phyloP scores from a whole-genome alignment of 768 basidiomycete species.

The Tephrocybe sp. region DNA sequence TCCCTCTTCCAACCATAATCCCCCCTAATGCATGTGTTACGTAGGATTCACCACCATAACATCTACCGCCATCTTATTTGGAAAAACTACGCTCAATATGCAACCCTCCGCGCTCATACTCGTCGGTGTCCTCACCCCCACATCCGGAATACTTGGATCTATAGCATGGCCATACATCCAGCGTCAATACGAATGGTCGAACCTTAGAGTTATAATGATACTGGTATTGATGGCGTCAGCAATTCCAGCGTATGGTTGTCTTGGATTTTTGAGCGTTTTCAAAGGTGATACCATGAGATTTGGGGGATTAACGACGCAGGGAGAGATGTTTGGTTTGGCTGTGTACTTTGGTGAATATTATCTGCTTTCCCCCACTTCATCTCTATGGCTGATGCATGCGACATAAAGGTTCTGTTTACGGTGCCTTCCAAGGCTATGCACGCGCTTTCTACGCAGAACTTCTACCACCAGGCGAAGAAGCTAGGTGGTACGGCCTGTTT shows the following conservation, averaged over 20 bases:
- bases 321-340: conserved; percentile 84
- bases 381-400: background rate
- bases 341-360: conserved; percentile 69
- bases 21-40: background rate
- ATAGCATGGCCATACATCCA: conserved; percentile 80
- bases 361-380: background rate
- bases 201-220: conserved; percentile 60
- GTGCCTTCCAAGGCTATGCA: conserved; percentile 90
- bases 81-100: conserved; percentile 86
- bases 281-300: conserved; percentile 42
- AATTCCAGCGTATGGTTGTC: conserved; percentile 78
- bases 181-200: conserved; percentile 58
- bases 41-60: conserved; percentile 90
- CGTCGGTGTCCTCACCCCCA: conserved; percentile 75
- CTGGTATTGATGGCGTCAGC: conserved; percentile 65
- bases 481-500: conserved; percentile 84
- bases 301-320: conserved; percentile 73
- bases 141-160: conserved; percentile 79
- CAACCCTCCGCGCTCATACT: conserved; percentile 71
- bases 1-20: background rate
- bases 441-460: conserved; percentile 85
- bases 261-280: conserved; percentile 68
- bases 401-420: conserved; percentile 63
- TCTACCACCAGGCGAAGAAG: conserved; percentile 85
- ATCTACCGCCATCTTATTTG: conserved; percentile 88